Evolutionary conservation across 2,329 filamentous ascomycete genomes (phyloP).

Genomic region (Echinosphaeria canescens): DNA sequence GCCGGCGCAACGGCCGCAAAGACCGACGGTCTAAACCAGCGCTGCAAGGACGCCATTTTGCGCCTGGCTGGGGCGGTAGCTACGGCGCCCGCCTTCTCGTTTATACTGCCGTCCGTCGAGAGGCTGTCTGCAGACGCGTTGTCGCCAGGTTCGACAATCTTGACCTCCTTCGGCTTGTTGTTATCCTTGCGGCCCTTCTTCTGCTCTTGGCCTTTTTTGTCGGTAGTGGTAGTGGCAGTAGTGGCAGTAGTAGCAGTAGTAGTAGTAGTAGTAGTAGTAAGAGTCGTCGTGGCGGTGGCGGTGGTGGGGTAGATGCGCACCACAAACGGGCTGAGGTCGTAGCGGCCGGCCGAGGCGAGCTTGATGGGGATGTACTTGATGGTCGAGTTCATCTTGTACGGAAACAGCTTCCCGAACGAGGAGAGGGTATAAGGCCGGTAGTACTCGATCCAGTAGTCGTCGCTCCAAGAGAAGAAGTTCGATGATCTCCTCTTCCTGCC

Average conservation of each 20-base stretch:
- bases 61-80: no score
- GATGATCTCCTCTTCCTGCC: no score
- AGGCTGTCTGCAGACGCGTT: slow-evolving; percentile 3
- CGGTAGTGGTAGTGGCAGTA: no score
- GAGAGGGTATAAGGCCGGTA: slow-evolving; percentile 79
- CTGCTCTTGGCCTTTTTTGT: no score
- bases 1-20: no score
- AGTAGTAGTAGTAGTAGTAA: no score
- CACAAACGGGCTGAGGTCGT: slow-evolving; percentile 75
- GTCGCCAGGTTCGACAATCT: slow-evolving; percentile 3
- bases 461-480: no score
- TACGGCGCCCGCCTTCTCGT: not conserved
- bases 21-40: no score
- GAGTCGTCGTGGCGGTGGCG: slow-evolving; percentile 45
- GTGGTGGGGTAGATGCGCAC: slow-evolving; percentile 45
- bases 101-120: not conserved
- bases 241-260: no score
- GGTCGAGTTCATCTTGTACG: slow-evolving; percentile 80
- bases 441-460: slow-evolving; percentile 97
- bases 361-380: slow-evolving; percentile 65
- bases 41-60: no score
- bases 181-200: slow-evolving; percentile 17
- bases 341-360: slow-evolving; percentile 48
- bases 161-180: slow-evolving; percentile 13
- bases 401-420: slow-evolving; percentile 79